Base-by-base conservation (phyloP, 2,329 filamentous ascomycete genomes). In the Simplicillium aogashimaense region DNA sequence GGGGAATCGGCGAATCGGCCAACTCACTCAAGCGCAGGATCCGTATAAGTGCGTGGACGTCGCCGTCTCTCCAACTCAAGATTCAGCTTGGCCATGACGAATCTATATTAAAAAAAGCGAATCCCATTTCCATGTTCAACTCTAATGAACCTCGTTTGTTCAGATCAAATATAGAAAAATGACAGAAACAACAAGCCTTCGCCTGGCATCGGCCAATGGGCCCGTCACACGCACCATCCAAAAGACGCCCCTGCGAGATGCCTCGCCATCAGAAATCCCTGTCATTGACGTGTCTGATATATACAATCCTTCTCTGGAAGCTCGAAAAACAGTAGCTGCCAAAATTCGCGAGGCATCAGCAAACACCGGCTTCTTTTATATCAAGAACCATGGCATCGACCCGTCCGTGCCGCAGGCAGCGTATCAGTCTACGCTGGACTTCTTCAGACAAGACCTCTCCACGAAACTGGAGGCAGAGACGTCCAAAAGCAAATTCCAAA, bases 301-400 rank as follows among this genome's bases (percentile, higher is more conserved):
- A 41, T 63, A 68, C 40, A 60, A 62, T 37, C 41, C 51, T 2
- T 53, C 59, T 1, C 37, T 62, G 0, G 47, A 53, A 1, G 57
- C 61, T 3, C 63, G 66, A 0, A 53, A 59, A 32, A 45, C 49
- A 10, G 60, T 72, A 0, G 69, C 69, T 0, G 46, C 49, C 0
- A 51, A 59, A 4, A 63, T 76, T 13, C 60, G 58, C 15, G 47
- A 56, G 1, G 72, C 72, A 0, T 66, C 70, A 3, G 63, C 66
- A 12, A 69, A 63, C 30, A 72, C 59, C 0, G 72, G 72, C 3
- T 76, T 76, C 57, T 76, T 76, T 54, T 76, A 76, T 55, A 60
- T 75, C 43, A 60, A 58, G 43, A 69, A 72, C 42, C 70, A 74
- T 43, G 30, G 30, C 30, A 15, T 32, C 7, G 12, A 13, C 12